Conservation (phyloP, 2,329 filamentous ascomycete species). For the Ascochyta koolunga region DNA sequence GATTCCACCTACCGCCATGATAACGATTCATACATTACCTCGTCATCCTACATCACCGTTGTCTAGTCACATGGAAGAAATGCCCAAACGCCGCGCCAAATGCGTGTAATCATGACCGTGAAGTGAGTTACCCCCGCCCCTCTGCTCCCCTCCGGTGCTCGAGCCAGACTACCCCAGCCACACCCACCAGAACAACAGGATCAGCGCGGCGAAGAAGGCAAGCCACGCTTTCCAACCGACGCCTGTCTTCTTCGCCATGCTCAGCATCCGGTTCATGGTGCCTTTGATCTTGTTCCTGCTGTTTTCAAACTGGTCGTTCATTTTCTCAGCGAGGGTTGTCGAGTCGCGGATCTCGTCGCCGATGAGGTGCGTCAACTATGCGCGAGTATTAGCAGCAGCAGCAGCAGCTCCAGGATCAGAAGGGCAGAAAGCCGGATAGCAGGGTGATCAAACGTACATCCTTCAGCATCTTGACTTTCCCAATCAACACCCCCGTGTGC, state of each 20-base stretch:
- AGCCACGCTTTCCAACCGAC: conserved; percentile 96
- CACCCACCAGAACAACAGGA: conserved; percentile 86
- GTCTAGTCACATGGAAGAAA: neutral
- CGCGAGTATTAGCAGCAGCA: neutral
- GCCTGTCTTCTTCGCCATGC: conserved; percentile 95
- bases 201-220: conserved; percentile 82
- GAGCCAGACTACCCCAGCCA: conserved; percentile 63
- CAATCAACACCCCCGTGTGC: conserved; percentile 86
- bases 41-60: neutral
- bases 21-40: neutral
- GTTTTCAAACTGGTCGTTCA: conserved; percentile 93
- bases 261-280: conserved; percentile 95
- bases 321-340: conserved; percentile 85
- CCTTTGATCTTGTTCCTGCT: conserved; percentile 80
- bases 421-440: neutral
- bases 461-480: conserved; percentile 88
- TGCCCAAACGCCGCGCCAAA: conserved; percentile 16
- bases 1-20: neutral
- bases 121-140: too few species aligned
- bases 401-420: neutral
- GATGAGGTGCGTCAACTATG: conserved; percentile 82
- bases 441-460: conserved; percentile 64
- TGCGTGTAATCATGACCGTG: neutral
- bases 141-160: neutral
- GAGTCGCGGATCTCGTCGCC: conserved; percentile 94